Evolutionary conservation across 192 early-diverging fungal genomes (phyloP).

Genomic region (Podila clonocystis): DNA sequence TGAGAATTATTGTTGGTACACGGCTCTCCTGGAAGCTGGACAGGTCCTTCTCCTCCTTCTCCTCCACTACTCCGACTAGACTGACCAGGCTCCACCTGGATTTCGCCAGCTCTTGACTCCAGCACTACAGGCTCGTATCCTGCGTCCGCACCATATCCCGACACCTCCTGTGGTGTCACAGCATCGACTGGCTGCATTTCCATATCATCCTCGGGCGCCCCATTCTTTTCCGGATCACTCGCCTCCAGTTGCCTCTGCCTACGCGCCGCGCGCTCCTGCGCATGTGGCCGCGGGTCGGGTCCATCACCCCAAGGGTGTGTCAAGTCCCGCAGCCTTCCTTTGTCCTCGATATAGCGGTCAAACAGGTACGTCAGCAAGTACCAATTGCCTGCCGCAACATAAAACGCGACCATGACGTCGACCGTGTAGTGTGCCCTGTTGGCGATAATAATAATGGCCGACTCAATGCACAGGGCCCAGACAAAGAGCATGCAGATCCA

Average conservation of each 20-base stretch:
- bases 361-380: slow-evolving; percentile 45
- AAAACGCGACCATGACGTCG: slow-evolving; percentile 70
- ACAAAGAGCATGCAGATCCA: slow-evolving; percentile 51
- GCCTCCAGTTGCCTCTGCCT: neutral
- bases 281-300: slow-evolving; percentile 24
- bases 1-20: neutral
- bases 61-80: neutral
- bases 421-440: slow-evolving; percentile 73
- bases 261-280: neutral
- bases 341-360: slow-evolving; percentile 29
- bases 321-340: slow-evolving; percentile 26
- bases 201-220: neutral
- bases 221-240: slow-evolving; percentile 5
- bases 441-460: slow-evolving; percentile 66
- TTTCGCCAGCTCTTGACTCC: neutral
- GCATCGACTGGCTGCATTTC: neutral
- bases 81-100: neutral
- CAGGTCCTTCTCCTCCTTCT: neutral
- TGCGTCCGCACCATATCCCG: neutral
- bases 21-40: neutral
- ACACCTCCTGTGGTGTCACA: neutral
- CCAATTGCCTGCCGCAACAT: slow-evolving; percentile 62
- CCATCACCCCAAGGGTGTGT: slow-evolving; percentile 44
- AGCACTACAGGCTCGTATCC: neutral
- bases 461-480: slow-evolving; percentile 62